Evolutionary conservation across 306 rosid genomes (phyloP), one percentile per base, ranked within the genome.

Genomic region (Cotoneaster glaucophyllus): DNA sequence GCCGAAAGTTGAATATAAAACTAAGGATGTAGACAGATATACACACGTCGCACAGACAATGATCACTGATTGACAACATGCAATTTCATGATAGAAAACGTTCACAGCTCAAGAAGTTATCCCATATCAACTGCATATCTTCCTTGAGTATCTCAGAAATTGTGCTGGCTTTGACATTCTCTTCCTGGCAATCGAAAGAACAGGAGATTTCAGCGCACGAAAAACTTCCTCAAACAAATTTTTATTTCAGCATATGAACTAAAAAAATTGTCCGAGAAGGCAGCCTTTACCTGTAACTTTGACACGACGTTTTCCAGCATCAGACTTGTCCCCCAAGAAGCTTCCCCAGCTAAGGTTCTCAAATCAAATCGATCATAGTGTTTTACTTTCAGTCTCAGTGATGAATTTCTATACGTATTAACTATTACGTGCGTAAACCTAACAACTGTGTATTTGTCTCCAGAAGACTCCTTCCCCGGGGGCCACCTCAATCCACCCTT

Each of bases 401-500:
- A 82, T 28, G 75, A 64, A 61, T 39, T 85, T 29, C 11, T 59
- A 70, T 81, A 87, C 13, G 58, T 26, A 48, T 81, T 80, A 14
- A 78, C 53, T 52, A 58, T 68, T 57, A 75, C 73, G 65, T 87
- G 88, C 87, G 85, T 75, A 41, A 72, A 81, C 70, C 84, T 82
- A 70, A 77, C 61, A 10, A 89, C 88, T 63, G 39, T 64, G 84
- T 77, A 87, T 59, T 83, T 75, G 53, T 74, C 79, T 50, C 86
- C 84, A 34, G 78, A 83, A 78, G 74, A 41, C 4, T 84, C 31
- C 74, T 85, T 82, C 24, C 87, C 91, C 31, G 80, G 19, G 19
- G 88, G 67, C 93, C 93, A 89, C 76, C 88, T 87, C 85, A 89
- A 82, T 48, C 93, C 88, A 76, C 93, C 91, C 84, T 75, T 85